phyloP scores from a whole-genome alignment of 352 stramenopile genomes.

The Peronospora belbahrii region DNA sequence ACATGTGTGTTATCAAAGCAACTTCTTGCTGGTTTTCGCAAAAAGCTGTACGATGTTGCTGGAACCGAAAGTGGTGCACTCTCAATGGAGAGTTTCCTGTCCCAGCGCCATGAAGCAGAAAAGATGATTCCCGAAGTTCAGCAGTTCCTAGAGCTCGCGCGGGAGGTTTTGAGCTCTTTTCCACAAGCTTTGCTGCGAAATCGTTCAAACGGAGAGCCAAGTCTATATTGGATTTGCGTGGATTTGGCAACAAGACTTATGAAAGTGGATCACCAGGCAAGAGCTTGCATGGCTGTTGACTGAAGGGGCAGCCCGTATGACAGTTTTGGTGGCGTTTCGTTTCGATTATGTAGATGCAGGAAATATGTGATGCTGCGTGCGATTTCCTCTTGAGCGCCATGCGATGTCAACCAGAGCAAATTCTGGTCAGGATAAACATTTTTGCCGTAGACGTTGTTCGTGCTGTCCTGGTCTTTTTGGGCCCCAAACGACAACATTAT shows the following conservation, averaged over 20 bases:
- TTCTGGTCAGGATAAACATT: slow-evolving; percentile 26
- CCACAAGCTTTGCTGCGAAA: slow-evolving; percentile 26
- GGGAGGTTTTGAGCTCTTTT: slow-evolving; percentile 37
- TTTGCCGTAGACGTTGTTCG: slow-evolving; percentile 37
- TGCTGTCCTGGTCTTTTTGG: slow-evolving; percentile 43
- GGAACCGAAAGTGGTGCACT: slow-evolving; percentile 11
- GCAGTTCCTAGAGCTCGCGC: slow-evolving; percentile 41
- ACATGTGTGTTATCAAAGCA: slow-evolving; percentile 13
- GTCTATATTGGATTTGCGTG: slow-evolving; percentile 35
- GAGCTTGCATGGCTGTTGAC: not conserved
- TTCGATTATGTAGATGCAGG: slow-evolving; percentile 30
- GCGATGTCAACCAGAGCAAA: slow-evolving; percentile 21
- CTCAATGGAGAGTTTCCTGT: slow-evolving; percentile 30
- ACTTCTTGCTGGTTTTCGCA: slow-evolving; percentile 30
- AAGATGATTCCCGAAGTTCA: slow-evolving; percentile 40
- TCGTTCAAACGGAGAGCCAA: slow-evolving; percentile 17
- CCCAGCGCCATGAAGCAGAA: slow-evolving; percentile 26
- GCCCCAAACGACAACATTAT: slow-evolving; percentile 38
- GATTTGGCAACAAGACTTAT: slow-evolving; percentile 42
- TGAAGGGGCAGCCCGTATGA: not conserved
- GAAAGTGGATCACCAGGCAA: slow-evolving; percentile 51
- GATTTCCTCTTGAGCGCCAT: slow-evolving; percentile 50
- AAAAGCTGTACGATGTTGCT: slow-evolving; percentile 37
- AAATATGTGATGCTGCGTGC: slow-evolving; percentile 58
- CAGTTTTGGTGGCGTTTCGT: not conserved